Evolutionary conservation across 495 filamentous ascomycete species (phyloP), one percentile per base, ranked within the genome.

Genomic region (Thermothielavioides terrestris): DNA sequence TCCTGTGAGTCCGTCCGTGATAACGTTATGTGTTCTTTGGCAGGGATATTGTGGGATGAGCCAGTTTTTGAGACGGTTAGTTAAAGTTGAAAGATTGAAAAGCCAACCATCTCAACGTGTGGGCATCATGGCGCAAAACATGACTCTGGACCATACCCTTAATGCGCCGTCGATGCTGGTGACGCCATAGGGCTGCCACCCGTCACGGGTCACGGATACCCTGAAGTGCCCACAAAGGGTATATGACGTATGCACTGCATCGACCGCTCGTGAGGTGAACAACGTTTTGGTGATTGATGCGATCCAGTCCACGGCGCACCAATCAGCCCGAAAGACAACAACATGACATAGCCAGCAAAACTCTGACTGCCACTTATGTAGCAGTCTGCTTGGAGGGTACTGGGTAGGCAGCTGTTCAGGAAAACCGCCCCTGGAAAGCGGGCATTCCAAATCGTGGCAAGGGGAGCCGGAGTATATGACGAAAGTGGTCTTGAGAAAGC

Each of bases 181-280:
- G 61, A 63, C 61, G 61, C 53, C 61, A 63, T 63, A 34, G 30
- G 18, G 26, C 40, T 36, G 45, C n/a, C n/a, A n/a, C n/a, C n/a
- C n/a, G n/a, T n/a, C n/a, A n/a, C n/a, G n/a, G n/a, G n/a, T n/a
- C n/a, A n/a, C n/a, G n/a, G n/a, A n/a, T n/a, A n/a, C n/a, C n/a
- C n/a, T n/a, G n/a, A n/a, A n/a, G n/a, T n/a, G n/a, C n/a, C n/a
- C n/a, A n/a, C n/a, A n/a, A n/a, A n/a, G n/a, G n/a, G n/a, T n/a
- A n/a, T n/a, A n/a, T n/a, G n/a, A n/a, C n/a, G n/a, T n/a, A n/a
- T n/a, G n/a, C n/a, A n/a, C n/a, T n/a, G n/a, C n/a, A n/a, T n/a
- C n/a, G n/a, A n/a, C n/a, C n/a, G n/a, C n/a, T n/a, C n/a, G n/a
- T n/a, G n/a, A n/a, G 17, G 37, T 23, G 46, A 57, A 59, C 46